These are phyloP conservation scores for Vanderwaltozyma tropicalis DNA, from an alignment of 805 yeast genomes.

Conservation along the genomic window DNA sequence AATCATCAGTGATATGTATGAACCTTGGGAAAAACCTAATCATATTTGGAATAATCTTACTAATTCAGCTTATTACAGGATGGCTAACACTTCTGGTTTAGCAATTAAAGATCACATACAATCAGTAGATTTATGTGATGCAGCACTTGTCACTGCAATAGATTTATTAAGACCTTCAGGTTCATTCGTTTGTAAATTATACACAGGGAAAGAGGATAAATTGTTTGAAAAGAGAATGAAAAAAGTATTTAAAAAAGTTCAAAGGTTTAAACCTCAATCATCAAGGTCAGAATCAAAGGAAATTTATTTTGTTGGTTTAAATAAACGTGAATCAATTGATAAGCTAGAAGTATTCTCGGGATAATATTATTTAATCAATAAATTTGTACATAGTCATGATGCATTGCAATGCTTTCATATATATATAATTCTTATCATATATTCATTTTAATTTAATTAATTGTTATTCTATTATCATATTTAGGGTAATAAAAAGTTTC, in stretches of 20 bases:
- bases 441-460: too few species aligned
- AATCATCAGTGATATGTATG: slow-evolving; percentile 77
- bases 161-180: slow-evolving; percentile 67
- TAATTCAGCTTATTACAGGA: slow-evolving; percentile 78
- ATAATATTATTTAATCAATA: too few species aligned
- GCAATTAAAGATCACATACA: slow-evolving; percentile 69
- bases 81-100: slow-evolving; percentile 84
- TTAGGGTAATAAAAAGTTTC: too few species aligned
- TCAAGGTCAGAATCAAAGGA: slow-evolving; percentile 74
- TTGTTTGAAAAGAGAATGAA: slow-evolving; percentile 49
- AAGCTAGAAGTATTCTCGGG: slow-evolving; percentile 35
- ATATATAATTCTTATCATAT: too few species aligned
- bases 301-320: slow-evolving; percentile 64
- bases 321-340: slow-evolving; percentile 34
- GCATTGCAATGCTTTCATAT: too few species aligned
- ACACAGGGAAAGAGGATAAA: slow-evolving; percentile 70
- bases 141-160: slow-evolving; percentile 69
- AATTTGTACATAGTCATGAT: too few species aligned
- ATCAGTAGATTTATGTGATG: slow-evolving; percentile 84
- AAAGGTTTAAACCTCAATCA: slow-evolving; percentile 69
- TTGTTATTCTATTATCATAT: too few species aligned
- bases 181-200: slow-evolving; percentile 69
- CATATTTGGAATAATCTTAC: slow-evolving; percentile 48
- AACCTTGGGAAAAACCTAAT: slow-evolving; percentile 40
- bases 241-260: slow-evolving; percentile 51